Percentiles rank a stretch among this genome's conserved stretches.
These are phyloP conservation scores for Ophiostoma piceae DNA, from an alignment of 2,329 filamentous ascomycete species.

Conservation along the genomic window DNA sequence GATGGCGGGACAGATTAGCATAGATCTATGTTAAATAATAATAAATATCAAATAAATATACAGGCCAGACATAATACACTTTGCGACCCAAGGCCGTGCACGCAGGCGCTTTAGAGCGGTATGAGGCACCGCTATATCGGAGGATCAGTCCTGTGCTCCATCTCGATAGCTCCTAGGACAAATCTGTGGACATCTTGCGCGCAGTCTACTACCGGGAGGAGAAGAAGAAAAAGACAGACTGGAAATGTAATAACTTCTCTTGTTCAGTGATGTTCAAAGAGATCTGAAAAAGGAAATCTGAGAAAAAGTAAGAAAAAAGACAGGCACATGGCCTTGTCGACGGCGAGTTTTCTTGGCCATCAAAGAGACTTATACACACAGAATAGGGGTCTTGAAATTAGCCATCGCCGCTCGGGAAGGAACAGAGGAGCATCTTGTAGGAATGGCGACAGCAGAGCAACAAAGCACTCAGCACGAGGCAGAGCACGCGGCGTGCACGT, in stretches of 20 bases:
- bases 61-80: neutral
- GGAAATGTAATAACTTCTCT: neutral
- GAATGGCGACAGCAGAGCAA: neutral
- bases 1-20: constrained; percentile 10
- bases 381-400: constrained; percentile 14
- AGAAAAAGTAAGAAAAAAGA: neutral
- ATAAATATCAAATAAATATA: neutral
- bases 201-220: constrained; percentile 4
- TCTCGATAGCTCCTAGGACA: constrained; percentile 13
- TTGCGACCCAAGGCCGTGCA: neutral
- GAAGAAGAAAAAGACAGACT: constrained; percentile 13
- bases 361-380: neutral
- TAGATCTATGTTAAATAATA: neutral
- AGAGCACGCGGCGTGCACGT: constrained; percentile 10
- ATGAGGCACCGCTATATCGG: constrained; percentile 7
- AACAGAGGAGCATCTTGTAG: neutral
- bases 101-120: neutral
- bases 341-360: neutral
- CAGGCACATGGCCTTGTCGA: neutral
- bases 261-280: neutral
- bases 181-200: constrained; percentile 17
- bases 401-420: neutral
- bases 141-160: constrained; percentile 17
- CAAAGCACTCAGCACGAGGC: neutral
- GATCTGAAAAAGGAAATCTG: no score